These are phyloP conservation scores for Conticribra weissflogii DNA, from an alignment of 108 stramenopile species.

Conservation along the genomic window DNA sequence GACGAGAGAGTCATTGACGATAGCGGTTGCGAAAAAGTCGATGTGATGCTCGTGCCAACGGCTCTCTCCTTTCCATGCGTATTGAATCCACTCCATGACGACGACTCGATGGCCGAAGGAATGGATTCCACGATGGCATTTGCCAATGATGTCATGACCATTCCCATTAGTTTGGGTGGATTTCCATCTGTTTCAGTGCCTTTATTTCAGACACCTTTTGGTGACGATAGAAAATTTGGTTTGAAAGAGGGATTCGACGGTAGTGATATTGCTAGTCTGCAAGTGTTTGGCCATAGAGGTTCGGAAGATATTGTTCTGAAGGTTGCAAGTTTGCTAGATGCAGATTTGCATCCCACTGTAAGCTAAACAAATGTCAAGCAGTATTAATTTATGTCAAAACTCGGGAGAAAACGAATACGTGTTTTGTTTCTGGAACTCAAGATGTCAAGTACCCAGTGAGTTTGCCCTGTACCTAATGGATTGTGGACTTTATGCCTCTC, in stretches of 20 bases:
- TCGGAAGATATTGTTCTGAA: constrained; percentile 53
- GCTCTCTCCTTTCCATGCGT: constrained; percentile 60
- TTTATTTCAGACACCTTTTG: constrained; percentile 9
- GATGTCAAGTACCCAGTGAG: too few species aligned
- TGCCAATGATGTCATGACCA: constrained; percentile 93
- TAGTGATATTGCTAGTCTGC: constrained; percentile 34
- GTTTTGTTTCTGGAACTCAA: too few species aligned
- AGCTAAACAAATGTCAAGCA: too few species aligned
- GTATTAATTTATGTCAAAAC: too few species aligned
- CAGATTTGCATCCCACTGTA: background rate
- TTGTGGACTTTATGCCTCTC: too few species aligned
- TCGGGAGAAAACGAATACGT: too few species aligned
- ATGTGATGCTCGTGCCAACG: constrained; percentile 83
- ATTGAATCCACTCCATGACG: constrained; percentile 36
- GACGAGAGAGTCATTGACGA: background rate
- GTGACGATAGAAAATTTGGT: constrained; percentile 1
- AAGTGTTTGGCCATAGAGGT: constrained; percentile 60
- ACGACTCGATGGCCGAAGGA: constrained; percentile 12
- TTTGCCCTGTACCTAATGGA: too few species aligned
- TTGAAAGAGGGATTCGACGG: background rate
- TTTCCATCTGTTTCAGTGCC: constrained; percentile 85
- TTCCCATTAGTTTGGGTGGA: constrained; percentile 84
- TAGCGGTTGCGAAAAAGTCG: constrained; percentile 42
- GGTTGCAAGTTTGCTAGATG: constrained; percentile 34
- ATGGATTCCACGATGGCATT: constrained; percentile 74